These are phyloP conservation scores for Trichoderma lentiforme DNA, from an alignment of 2,329 filamentous ascomycete species.

Conservation along the genomic window DNA sequence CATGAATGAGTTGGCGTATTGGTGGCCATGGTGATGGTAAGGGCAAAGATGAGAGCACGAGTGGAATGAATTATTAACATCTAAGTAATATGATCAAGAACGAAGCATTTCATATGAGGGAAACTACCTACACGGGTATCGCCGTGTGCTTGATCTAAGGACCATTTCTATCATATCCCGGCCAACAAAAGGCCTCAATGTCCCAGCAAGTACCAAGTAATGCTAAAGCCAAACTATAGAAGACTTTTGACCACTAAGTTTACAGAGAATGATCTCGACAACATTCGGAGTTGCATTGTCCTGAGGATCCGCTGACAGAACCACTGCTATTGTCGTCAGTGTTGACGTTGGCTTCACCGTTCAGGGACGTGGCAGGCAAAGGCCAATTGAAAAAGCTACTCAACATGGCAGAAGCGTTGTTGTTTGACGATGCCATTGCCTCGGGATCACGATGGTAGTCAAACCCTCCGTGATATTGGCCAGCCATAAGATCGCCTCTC, in stretches of 20 bases:
- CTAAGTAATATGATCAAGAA: neutral
- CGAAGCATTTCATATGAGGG: neutral
- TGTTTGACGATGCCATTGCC: neutral
- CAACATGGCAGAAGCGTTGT: neutral
- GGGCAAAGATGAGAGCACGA: neutral
- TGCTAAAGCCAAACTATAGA: neutral
- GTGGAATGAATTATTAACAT: neutral
- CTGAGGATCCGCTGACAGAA: neutral
- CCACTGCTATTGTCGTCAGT: neutral
- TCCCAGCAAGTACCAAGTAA: neutral
- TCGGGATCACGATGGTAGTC: neutral
- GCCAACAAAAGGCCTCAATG: neutral
- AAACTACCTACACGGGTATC: neutral
- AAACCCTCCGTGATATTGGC: neutral
- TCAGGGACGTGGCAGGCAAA: neutral
- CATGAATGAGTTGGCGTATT: neutral
- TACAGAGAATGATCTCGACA: neutral
- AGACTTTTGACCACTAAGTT: too few species aligned
- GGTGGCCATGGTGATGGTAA: neutral
- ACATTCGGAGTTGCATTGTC: neutral
- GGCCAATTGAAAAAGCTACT: slow-evolving; percentile 15
- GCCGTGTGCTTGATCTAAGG: neutral
- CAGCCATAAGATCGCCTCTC: neutral
- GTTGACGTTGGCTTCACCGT: neutral
- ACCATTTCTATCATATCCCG: neutral